Base-by-base conservation (phyloP, 2,329 filamentous ascomycete genomes). In the Catunica adiposa region DNA sequence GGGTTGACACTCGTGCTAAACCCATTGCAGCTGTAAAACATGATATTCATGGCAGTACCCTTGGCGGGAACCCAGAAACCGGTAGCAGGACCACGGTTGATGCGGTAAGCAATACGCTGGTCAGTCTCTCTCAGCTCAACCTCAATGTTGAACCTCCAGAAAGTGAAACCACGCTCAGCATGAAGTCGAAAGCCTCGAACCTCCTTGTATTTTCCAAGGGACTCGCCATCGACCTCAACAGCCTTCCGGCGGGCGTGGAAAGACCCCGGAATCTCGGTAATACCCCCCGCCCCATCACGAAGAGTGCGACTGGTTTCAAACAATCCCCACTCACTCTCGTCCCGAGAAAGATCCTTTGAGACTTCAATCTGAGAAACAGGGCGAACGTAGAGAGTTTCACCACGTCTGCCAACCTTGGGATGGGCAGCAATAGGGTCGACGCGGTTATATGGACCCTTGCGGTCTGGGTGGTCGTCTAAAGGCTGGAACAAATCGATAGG, bases 1-100 rank as follows among this genome's bases (percentile, higher is more conserved):
- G 88, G 72, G 60, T 94, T 82, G 23, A 86, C 85, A 56, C 79
- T 84, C 53, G 84, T 67, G 62, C 87, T 90, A 72, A 98, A 98
- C 1, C 94, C 92, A 66, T 98, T 98, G 72, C 92, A 95, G 66
- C 86, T 95, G 71, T 97, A 80, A 70, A 96, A 98, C 89, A 97
- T 95, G 66, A 96, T 86, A 70, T 97, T 96, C 92, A 98, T 98
- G 1, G 85, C 79, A 66, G 94, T 77, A 15, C 81, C 84, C 52
- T 76, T 78, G 31, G 84, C 84, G 3, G 94, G 92, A 0, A 98
- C 88, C 90, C 92, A 98, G 67, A 98, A 98, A 1, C 84, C 87
- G 54, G 86, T 82, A 1, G 87, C 80, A 4, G 90, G 89, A 0
- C 92, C 90, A 50, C 83, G 78, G 64, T 98, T 98, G 71, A 98